Percentiles rank a stretch among this genome's conserved stretches.
These are phyloP conservation scores for Tetracentron sinense DNA, from an alignment of 164 flowering plant genomes.

Conservation along the genomic window DNA sequence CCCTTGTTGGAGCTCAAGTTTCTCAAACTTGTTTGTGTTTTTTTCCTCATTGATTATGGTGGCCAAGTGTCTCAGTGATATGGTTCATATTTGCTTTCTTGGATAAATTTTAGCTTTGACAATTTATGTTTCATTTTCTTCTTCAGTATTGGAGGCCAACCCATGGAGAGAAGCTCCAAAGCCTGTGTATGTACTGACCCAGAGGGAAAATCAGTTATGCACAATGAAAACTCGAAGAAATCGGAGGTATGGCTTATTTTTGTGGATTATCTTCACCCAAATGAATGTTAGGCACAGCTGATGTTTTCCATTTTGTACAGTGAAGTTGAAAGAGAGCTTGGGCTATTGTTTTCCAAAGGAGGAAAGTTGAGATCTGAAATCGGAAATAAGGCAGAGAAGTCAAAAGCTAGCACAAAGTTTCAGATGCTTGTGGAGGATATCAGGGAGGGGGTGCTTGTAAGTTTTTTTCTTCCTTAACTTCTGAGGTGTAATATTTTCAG, in stretches of 20 bases:
- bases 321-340: slow-evolving; percentile 95
- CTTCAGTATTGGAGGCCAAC: slow-evolving; percentile 79
- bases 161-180: slow-evolving; percentile 91
- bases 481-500: not conserved
- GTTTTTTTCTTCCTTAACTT: slow-evolving; percentile 16
- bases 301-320: slow-evolving; percentile 31
- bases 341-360: slow-evolving; percentile 73
- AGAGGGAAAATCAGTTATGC: slow-evolving; percentile 78
- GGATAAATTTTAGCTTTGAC: not conserved
- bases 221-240: slow-evolving; percentile 94
- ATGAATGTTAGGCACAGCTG: not conserved
- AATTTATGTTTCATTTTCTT: slow-evolving; percentile 6
- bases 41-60: too few species aligned
- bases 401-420: slow-evolving; percentile 50
- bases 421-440: slow-evolving; percentile 95
- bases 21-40: too few species aligned
- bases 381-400: slow-evolving; percentile 49
- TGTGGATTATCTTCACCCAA: not conserved
- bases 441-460: slow-evolving; percentile 92
- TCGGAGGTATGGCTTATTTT: slow-evolving; percentile 56
- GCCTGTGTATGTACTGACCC: slow-evolving; percentile 92
- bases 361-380: slow-evolving; percentile 41
- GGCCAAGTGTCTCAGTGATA: not conserved
- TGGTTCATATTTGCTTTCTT: not conserved
- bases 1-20: too few species aligned